Percentiles rank a stretch among this genome's conserved stretches.
Evolutionary conservation across 192 early-diverging fungal genomes (phyloP).

Genomic region (Backusella morwellensis): DNA sequence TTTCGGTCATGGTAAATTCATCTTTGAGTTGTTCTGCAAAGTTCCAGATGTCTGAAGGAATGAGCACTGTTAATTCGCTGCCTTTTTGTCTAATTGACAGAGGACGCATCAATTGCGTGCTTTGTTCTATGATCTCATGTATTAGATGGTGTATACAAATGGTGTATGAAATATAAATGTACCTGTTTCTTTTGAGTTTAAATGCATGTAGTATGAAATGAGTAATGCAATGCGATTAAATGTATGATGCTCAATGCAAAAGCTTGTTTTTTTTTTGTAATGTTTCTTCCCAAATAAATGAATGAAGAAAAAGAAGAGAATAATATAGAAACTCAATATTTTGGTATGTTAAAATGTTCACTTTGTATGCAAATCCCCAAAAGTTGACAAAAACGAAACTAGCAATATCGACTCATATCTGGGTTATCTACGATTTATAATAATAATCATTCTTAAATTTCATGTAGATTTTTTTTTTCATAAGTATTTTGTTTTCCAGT

Average conservation of each 20-base stretch:
- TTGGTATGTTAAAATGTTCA: neutral
- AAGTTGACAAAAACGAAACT: constrained; percentile 4
- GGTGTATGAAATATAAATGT: neutral
- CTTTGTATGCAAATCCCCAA: constrained; percentile 4
- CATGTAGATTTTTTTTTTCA: neutral
- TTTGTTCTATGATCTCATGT: neutral
- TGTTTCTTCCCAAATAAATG: neutral
- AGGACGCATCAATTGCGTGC: constrained; percentile 57
- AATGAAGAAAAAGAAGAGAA: neutral
- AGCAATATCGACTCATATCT: neutral
- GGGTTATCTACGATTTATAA: neutral
- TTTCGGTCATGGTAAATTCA: constrained; percentile 51
- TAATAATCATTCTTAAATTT: neutral
- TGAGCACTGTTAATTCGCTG: constrained; percentile 76
- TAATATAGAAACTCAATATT: neutral
- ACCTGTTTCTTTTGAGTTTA: neutral
- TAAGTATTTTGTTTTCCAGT: neutral
- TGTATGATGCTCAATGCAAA: neutral
- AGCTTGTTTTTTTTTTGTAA: neutral
- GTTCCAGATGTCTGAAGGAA: constrained; percentile 85
- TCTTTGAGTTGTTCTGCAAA: constrained; percentile 84
- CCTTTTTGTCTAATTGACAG: constrained; percentile 76
- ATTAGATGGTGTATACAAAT: neutral
- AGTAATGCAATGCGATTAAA: neutral
- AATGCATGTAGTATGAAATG: neutral